These are phyloP conservation scores for Cyberlindnera subsufficiens DNA, from an alignment of 805 yeast species.

Conservation along the genomic window DNA sequence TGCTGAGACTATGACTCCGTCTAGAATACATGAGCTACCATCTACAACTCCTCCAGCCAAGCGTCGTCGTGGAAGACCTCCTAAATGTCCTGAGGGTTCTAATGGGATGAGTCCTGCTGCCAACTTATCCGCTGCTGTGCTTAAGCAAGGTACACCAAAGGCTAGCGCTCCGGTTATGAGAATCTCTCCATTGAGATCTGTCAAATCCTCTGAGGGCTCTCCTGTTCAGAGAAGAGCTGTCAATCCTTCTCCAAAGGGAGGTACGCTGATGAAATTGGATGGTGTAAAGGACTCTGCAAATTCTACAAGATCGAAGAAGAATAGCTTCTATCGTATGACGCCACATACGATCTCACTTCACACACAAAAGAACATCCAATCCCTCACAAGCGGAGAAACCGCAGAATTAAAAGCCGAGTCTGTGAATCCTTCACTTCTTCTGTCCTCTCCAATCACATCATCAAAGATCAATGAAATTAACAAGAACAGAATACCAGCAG, in stretches of 20 bases:
- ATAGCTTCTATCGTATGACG: constrained; percentile 2
- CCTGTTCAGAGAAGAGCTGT: constrained; percentile 11
- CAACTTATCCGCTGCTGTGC: constrained; percentile 21
- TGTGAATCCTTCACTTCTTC: constrained; percentile 21
- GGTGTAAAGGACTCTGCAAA: not conserved
- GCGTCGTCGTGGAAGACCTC: constrained; percentile 26
- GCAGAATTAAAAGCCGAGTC: constrained; percentile 3
- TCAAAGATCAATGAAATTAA: constrained; percentile 10
- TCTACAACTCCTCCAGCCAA: constrained; percentile 18
- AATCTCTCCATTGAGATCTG: constrained; percentile 17
- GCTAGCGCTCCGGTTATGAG: constrained; percentile 24
- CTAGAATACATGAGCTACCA: not conserved
- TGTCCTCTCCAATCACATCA: constrained; percentile 23
- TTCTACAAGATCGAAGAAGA: constrained; percentile 5
- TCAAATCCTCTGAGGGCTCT: constrained; percentile 4
- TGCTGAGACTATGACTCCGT: not conserved
- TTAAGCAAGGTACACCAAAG: constrained; percentile 25
- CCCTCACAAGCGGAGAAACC: constrained; percentile 7
- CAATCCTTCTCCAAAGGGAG: constrained; percentile 24
- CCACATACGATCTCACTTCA: constrained; percentile 10
- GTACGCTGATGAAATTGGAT: constrained; percentile 18
- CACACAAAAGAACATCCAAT: constrained; percentile 20
- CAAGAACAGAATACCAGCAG: constrained; percentile 8
- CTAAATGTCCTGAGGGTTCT: constrained; percentile 9
- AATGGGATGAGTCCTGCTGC: constrained; percentile 20